Evolutionary conservation across 2,329 filamentous ascomycete species (phyloP).

Genomic region (Exophiala xenobiotica): DNA sequence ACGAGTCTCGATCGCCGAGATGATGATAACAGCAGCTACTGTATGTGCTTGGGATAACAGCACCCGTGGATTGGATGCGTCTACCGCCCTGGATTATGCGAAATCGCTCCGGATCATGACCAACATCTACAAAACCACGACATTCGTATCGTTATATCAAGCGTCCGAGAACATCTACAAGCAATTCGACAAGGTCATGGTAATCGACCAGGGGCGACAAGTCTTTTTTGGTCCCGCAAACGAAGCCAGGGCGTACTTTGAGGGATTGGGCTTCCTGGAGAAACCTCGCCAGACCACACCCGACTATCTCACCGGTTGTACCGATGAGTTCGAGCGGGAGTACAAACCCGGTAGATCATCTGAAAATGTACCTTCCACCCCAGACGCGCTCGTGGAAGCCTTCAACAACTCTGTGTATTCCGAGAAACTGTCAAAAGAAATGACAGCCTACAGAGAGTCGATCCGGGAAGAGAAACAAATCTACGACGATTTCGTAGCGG

Average conservation of each 20-base stretch:
- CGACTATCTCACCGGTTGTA: slow-evolving; percentile 79
- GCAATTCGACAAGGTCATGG: slow-evolving; percentile 79
- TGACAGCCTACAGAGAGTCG: slow-evolving; percentile 65
- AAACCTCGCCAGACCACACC: slow-evolving; percentile 77
- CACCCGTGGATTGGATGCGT: slow-evolving; percentile 67
- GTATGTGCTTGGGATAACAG: slow-evolving; percentile 75
- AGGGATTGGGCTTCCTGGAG: slow-evolving; percentile 70
- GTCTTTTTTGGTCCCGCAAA: slow-evolving; percentile 71
- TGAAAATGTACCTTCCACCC: slow-evolving; percentile 66
- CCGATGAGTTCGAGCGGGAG: slow-evolving; percentile 77
- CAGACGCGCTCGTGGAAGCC: slow-evolving; percentile 66
- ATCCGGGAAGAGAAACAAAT: slow-evolving; percentile 65
- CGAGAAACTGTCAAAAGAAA: slow-evolving; percentile 61
- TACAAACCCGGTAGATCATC: slow-evolving; percentile 67
- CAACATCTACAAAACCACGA: slow-evolving; percentile 78
- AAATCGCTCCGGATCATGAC: slow-evolving; percentile 76
- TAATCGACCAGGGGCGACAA: slow-evolving; percentile 73
- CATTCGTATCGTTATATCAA: slow-evolving; percentile 83
- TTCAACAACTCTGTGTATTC: slow-evolving; percentile 66
- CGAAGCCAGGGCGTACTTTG: slow-evolving; percentile 72
- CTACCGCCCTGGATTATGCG: slow-evolving; percentile 65
- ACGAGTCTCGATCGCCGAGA: slow-evolving; percentile 79
- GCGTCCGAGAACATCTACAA: slow-evolving; percentile 78
- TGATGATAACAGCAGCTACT: slow-evolving; percentile 72
- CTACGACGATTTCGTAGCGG: slow-evolving; percentile 73